These are phyloP conservation scores for Parachaetomium inaequale DNA, from an alignment of 495 filamentous ascomycete species.

Conservation along the genomic window DNA sequence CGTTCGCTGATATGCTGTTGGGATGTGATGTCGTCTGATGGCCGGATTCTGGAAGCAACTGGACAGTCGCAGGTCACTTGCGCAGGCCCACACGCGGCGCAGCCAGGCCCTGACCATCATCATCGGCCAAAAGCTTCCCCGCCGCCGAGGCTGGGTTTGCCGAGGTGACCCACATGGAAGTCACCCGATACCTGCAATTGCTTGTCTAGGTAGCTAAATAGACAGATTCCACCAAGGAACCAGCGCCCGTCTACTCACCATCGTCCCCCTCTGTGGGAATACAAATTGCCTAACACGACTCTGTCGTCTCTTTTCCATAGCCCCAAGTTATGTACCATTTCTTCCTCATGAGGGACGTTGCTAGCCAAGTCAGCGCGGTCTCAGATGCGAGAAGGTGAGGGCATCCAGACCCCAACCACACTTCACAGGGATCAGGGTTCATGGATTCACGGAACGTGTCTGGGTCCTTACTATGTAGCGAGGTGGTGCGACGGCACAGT, in stretches of 20 bases:
- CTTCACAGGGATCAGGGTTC: slow-evolving; percentile 15
- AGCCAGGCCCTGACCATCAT: not conserved
- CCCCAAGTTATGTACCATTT: no score
- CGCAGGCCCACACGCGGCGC: not conserved
- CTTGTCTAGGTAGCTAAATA: no score
- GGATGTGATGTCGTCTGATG: slow-evolving; percentile 4
- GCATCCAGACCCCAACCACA: slow-evolving; percentile 1
- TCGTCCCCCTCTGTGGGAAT: no score
- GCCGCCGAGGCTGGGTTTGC: slow-evolving; percentile 5
- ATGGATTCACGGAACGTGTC: not conserved
- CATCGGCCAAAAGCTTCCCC: slow-evolving; percentile 21
- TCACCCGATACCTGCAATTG: no score
- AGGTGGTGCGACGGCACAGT: slow-evolving; percentile 8
- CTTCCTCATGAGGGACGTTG: no score
- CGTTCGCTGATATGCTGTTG: not conserved
- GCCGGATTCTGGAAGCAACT: not conserved
- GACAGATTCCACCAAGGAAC: no score
- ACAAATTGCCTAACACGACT: no score
- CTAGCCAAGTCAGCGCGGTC: not conserved
- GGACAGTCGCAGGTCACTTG: not conserved
- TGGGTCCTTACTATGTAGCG: not conserved
- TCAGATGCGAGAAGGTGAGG: not conserved
- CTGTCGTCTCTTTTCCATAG: no score
- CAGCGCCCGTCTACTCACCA: no score
- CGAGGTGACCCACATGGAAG: no score